Conservation (phyloP, 2,329 filamentous ascomycete genomes). For the Pezizomycotina sp. region DNA sequence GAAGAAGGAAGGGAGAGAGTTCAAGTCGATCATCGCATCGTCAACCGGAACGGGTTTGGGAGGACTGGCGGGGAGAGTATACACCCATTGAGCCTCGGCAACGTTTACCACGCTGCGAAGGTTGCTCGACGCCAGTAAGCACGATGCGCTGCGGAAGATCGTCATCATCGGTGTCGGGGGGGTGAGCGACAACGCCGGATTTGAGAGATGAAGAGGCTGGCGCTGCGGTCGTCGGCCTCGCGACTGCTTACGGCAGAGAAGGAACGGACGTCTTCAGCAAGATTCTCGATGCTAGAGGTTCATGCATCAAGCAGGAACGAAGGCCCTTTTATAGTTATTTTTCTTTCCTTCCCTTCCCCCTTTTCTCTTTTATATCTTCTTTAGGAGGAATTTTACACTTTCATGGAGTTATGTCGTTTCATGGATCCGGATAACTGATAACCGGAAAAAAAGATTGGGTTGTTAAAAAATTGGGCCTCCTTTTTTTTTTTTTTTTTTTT, state of each 20-base stretch:
- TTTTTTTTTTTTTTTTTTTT: constrained; percentile 7
- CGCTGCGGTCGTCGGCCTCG: constrained; percentile 49
- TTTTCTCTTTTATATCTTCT: neutral
- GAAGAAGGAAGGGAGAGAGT: constrained; percentile 7
- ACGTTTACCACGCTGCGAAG: constrained; percentile 51
- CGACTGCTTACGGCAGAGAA: constrained; percentile 44
- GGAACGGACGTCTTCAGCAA: constrained; percentile 21
- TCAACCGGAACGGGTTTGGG: constrained; percentile 44
- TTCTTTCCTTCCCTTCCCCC: neutral
- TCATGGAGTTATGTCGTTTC: neutral
- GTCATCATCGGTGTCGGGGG: constrained; percentile 56
- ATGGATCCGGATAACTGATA: constrained; percentile 4
- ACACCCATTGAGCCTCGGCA: constrained; percentile 58
- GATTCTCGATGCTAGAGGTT: constrained; percentile 14
- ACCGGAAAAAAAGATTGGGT: constrained; percentile 9
- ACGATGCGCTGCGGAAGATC: constrained; percentile 37
- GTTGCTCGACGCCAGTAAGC: constrained; percentile 36
- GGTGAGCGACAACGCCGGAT: constrained; percentile 47
- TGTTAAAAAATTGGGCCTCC: constrained; percentile 11
- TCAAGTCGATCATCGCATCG: constrained; percentile 34
- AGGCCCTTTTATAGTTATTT: constrained; percentile 5
- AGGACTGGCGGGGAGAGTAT: constrained; percentile 53
- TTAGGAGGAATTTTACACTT: neutral
- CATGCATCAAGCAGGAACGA: constrained; percentile 15
- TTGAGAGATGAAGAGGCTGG: constrained; percentile 50